Evolutionary conservation across 768 basidiomycete genomes (phyloP), one percentile per base, ranked within the genome.

Genomic region (Trametes meyenii): DNA sequence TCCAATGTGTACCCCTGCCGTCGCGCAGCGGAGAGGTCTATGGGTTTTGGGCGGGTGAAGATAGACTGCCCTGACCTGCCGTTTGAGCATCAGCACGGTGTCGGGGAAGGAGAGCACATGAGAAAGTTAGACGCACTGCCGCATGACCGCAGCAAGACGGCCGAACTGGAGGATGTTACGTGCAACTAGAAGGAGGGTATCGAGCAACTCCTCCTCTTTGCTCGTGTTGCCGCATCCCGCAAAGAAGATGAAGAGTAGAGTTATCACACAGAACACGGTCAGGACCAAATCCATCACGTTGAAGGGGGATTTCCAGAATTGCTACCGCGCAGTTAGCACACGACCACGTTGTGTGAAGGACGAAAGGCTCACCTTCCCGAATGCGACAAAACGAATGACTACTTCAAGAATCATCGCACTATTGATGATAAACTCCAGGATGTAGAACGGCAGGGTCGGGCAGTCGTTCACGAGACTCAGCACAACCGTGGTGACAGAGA

Each of bases 231-330:
- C 89, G 72, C 94, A 94, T 51, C 89, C 87, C n/a, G 90, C 88
- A 71, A 94, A 92, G 55, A 90, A 85, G 49, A 98, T 85, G 19
- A 98, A 85, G 35, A 96, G 79, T 49, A 99, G 77, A 6, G 97
- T 99, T 60, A 98, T 72, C 4, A 85, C 88, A 71, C 96, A 98
- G 76, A 99, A 92, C 29, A 84, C 66, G 2, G 97, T 98, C 45
- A 99, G 81, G 51, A 91, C 83, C 16, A 97, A 81, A 72, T 98
- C 96, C 68, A 96, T 80, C 35, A 92, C 78, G 72, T 98, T 98
- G 77, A 93, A 94, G 12, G 88, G 87, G n/a, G 92, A 92, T 72
- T 85, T 90, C 93, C 93, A 96, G 79, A 97, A 97, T 93, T 94
- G 91, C 94, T 96, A 71, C 42, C 55, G 59, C 54, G 49, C 61